Conservation (phyloP, 192 early-diverging fungal genomes). For the Coemansia sp. region DNA sequence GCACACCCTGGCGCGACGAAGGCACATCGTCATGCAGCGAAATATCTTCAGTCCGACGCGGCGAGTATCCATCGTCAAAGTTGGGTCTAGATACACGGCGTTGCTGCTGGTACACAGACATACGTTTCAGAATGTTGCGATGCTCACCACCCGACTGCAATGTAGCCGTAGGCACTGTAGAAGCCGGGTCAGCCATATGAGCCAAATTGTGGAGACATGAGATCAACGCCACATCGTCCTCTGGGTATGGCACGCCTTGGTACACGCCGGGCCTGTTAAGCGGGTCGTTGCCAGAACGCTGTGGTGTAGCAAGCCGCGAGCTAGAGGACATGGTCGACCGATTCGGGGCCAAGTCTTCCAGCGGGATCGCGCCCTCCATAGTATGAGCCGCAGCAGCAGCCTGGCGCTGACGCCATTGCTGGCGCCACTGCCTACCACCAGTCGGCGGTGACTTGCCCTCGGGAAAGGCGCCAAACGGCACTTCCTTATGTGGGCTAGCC, state of each 20-base stretch:
- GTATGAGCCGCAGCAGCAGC: slow-evolving; percentile 10
- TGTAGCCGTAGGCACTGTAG: not conserved
- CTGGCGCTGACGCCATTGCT: slow-evolving; percentile 30
- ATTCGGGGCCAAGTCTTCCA: not conserved
- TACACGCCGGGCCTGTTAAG: slow-evolving; percentile 43
- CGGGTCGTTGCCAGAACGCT: slow-evolving; percentile 13
- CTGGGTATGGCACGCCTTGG: slow-evolving; percentile 41
- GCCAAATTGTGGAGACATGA: slow-evolving; percentile 36
- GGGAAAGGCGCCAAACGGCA: slow-evolving; percentile 52
- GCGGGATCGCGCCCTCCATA: slow-evolving; percentile 12
- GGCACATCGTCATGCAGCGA: slow-evolving; percentile 16
- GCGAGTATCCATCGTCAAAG: not conserved
- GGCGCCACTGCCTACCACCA: slow-evolving; percentile 33
- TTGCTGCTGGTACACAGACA: slow-evolving; percentile 34
- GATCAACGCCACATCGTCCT: slow-evolving; percentile 33
- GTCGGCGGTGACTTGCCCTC: slow-evolving; percentile 23
- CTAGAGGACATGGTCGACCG: not conserved
- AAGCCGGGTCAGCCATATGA: slow-evolving; percentile 21
- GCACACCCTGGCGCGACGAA: slow-evolving; percentile 9
- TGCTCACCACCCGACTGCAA: slow-evolving; percentile 5
- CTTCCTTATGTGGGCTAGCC: slow-evolving; percentile 41
- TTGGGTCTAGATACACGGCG: slow-evolving; percentile 9
- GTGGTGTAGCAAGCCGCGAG: not conserved
- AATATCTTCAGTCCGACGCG: slow-evolving; percentile 13
- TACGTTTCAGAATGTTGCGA: slow-evolving; percentile 30